These are phyloP conservation scores for Thielaviopsis punctulata DNA, from an alignment of 2,329 filamentous ascomycete genomes.

Conservation along the genomic window DNA sequence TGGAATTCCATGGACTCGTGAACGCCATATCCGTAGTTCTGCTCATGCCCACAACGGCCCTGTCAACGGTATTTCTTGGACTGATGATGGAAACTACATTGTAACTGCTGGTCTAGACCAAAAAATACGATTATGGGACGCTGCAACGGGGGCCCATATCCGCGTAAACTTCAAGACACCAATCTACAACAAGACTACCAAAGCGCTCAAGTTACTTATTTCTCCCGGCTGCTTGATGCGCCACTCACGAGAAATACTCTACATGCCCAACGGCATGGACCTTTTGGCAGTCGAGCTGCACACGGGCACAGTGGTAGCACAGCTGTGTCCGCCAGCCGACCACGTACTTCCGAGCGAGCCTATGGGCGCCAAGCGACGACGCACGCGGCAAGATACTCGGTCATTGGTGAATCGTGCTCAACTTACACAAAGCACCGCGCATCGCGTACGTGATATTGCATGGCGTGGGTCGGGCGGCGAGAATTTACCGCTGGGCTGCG, in stretches of 20 bases:
- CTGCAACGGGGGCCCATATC: constrained; percentile 65
- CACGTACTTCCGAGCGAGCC: not conserved
- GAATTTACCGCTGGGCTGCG: constrained; percentile 37
- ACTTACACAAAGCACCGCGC: constrained; percentile 23
- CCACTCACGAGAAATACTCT: constrained; percentile 45
- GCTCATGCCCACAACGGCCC: constrained; percentile 60
- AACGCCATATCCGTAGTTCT: constrained; percentile 27
- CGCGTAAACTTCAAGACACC: constrained; percentile 63
- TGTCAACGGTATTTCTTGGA: constrained; percentile 77
- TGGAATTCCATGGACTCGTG: constrained; percentile 17
- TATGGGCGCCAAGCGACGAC: not conserved
- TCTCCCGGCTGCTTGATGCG: constrained; percentile 42
- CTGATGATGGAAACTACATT: constrained; percentile 57
- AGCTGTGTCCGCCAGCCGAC: constrained; percentile 42
- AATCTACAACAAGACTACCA: constrained; percentile 53
- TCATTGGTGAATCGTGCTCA: constrained; percentile 11
- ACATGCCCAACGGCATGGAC: constrained; percentile 69
- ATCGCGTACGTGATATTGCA: constrained; percentile 54
- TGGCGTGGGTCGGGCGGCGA: constrained; percentile 52
- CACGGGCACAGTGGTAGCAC: constrained; percentile 54
- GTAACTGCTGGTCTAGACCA: constrained; percentile 72
- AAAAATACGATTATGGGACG: constrained; percentile 75
- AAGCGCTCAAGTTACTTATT: constrained; percentile 38
- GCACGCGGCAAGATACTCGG: constrained; percentile 17
- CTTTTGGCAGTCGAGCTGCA: constrained; percentile 67